A percentile compares a stretch with the other conserved stretches of the same genome.
Conservation (phyloP, 768 basidiomycete genomes). For the Suillus sp. region DNA sequence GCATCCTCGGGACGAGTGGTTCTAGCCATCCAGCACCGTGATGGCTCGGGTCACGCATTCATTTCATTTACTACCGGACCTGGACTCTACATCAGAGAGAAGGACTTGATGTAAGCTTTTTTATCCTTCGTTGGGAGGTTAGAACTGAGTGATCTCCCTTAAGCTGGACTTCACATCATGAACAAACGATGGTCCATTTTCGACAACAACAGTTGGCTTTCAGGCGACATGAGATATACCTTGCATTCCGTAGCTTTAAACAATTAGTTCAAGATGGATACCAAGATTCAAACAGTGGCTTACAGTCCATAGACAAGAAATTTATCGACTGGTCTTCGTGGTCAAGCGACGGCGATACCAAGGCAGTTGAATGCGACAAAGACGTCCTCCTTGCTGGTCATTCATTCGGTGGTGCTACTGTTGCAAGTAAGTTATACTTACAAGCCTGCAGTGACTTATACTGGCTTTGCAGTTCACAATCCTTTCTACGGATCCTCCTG, state of each 20-base stretch:
- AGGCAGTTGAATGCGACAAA: constrained; percentile 36
- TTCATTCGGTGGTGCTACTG: constrained; percentile 58
- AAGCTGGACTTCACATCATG: constrained; percentile 30
- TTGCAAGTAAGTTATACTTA: constrained; percentile 37
- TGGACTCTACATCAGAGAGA: constrained; percentile 56
- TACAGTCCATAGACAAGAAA: constrained; percentile 42
- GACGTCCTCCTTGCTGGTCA: constrained; percentile 51
- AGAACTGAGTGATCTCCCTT: not conserved
- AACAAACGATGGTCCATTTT: constrained; percentile 45
- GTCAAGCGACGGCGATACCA: constrained; percentile 28
- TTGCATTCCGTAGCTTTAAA: constrained; percentile 58
- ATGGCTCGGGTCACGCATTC: constrained; percentile 68
- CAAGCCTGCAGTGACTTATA: not conserved
- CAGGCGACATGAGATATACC: constrained; percentile 69
- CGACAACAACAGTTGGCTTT: constrained; percentile 71
- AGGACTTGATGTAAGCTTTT: constrained; percentile 53
- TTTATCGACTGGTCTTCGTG: constrained; percentile 44
- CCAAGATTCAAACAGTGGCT: constrained; percentile 23
- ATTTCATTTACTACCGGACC: constrained; percentile 36
- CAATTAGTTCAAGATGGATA: constrained; percentile 47
- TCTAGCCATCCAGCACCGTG: constrained; percentile 80
- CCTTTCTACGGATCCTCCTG: constrained; percentile 51
- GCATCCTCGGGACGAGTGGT: constrained; percentile 83
- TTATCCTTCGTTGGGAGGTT: constrained; percentile 2
- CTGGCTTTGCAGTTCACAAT: constrained; percentile 49